Evolutionary conservation across 371 early-diverging fungal species (phyloP), one percentile per base, ranked within the genome.

Genomic region (Haplosporangium sp.): DNA sequence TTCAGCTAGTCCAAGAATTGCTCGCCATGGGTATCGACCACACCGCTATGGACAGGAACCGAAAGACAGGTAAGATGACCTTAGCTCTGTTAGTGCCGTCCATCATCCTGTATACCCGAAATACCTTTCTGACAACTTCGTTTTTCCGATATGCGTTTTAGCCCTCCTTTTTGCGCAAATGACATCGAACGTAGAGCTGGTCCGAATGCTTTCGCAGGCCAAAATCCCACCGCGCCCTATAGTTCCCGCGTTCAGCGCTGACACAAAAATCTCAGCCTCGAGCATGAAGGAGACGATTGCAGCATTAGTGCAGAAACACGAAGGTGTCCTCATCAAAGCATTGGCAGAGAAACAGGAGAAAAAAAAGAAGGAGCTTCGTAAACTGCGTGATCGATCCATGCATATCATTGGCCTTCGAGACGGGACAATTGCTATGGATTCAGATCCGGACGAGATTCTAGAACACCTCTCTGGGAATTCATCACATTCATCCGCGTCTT

Each of bases 1-100:
- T 42, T 0, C 46, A 51, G 2, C 65, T 79, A 16, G 66, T 56
- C 6, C 55, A 47, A n/a, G 79, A 72, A 18, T 53, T 79, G 5
- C 14, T 79, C 11, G 62, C 14, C 9, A 79, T 79, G 79, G 79
- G 79, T 2, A 79, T 79, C 14, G 79, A 79, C 52, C 69, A 79
- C 21, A 72, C 72, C 11, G 69, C 79, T 13, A 41, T 68, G 45
- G 79, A 72, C 47, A 64, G 66, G 37, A 79, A 79, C 54, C 64
- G 65, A 29, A 79, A 62, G 48, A 68, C 79, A 53, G 79, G 76
- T 63, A 70, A 50, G 54, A 42, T 45, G n/a, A 51, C 18, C 6
- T 36, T 2, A 2, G 21, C 21, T 18, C 16, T 8, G 42, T 13
- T 6, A 13, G 14, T 11, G 23, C 42, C 38, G 6, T 61, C 14